Evolutionary conservation across 1,284 basidiomycete genomes (phyloP).

Genomic region (Puccinia horiana): DNA sequence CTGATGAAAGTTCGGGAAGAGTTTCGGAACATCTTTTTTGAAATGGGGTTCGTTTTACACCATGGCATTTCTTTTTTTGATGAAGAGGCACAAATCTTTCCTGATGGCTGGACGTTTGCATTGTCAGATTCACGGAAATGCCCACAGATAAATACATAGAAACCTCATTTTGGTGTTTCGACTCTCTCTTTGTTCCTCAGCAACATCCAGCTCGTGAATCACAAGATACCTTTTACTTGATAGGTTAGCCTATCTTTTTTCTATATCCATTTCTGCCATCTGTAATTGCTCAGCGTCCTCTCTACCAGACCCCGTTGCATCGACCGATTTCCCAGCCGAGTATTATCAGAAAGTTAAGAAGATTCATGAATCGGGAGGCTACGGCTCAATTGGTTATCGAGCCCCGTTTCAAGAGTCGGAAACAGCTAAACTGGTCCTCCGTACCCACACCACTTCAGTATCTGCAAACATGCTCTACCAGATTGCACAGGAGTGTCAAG

Average conservation of each 20-base stretch:
- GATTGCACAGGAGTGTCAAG: slow-evolving; percentile 67
- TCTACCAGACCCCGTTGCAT: slow-evolving; percentile 73
- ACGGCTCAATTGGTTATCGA: slow-evolving; percentile 93
- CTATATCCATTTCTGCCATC: not conserved
- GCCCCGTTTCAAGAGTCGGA: slow-evolving; percentile 95
- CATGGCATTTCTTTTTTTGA: not conserved
- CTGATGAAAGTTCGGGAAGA: slow-evolving; percentile 97
- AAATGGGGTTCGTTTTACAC: slow-evolving; percentile 80
- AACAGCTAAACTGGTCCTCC: slow-evolving; percentile 84
- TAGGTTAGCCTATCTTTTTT: slow-evolving; percentile 63
- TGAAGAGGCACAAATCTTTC: not conserved
- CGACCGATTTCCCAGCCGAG: slow-evolving; percentile 74
- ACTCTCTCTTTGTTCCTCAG: slow-evolving; percentile 96
- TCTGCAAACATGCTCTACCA: slow-evolving; percentile 93
- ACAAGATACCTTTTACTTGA: slow-evolving; percentile 99
- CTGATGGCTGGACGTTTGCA: not conserved
- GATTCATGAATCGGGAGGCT: slow-evolving; percentile 81
- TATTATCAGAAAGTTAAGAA: slow-evolving; percentile 88
- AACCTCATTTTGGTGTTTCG: slow-evolving; percentile 99
- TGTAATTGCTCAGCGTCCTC: not conserved
- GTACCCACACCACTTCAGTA: slow-evolving; percentile 96
- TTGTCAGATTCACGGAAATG: slow-evolving; percentile 95
- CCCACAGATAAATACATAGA: slow-evolving; percentile 97
- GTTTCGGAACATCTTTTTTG: slow-evolving; percentile 95
- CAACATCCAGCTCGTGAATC: slow-evolving; percentile 97